Conservation (phyloP, 106 monocot genomes). For the Chionographis japonica region DNA sequence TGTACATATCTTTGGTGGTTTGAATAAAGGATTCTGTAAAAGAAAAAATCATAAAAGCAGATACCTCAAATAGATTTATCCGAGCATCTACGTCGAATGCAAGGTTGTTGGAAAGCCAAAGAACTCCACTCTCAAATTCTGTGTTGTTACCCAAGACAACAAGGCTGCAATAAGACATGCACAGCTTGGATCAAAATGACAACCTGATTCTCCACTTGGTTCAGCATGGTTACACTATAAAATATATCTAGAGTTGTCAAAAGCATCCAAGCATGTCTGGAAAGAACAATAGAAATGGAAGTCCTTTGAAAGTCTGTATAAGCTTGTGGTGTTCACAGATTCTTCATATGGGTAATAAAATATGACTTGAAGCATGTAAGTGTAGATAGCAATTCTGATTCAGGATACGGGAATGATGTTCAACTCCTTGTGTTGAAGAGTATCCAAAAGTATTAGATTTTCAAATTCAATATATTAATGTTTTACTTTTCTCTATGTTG, state of each 20-base stretch:
- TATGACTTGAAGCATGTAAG: too few relatives aligned
- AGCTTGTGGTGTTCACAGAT: too few relatives aligned
- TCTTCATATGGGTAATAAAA: too few relatives aligned
- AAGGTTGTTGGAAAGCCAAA: constrained; percentile 86
- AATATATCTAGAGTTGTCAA: neutral
- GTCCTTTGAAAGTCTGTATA: too few relatives aligned
- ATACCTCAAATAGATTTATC: constrained; percentile 91
- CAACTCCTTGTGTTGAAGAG: too few relatives aligned
- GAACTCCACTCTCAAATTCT: constrained; percentile 87
- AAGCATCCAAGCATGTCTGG: neutral
- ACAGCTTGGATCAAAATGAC: constrained; percentile 29
- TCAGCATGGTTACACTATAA: neutral
- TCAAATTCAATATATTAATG: too few relatives aligned
- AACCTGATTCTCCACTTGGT: neutral
- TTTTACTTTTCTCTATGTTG: too few relatives aligned
- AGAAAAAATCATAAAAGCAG: neutral
- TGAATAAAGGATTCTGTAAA: neutral
- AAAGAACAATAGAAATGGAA: too few relatives aligned
- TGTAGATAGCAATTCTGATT: too few relatives aligned
- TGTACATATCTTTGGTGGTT: neutral
- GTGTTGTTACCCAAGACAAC: constrained; percentile 80
- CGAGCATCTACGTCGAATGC: constrained; percentile 89
- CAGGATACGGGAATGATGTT: too few relatives aligned
- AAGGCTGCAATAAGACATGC: constrained; percentile 74
- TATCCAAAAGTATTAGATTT: too few relatives aligned